A percentile compares a stretch with the other conserved stretches of the same genome.
phyloP scores from a whole-genome alignment of 805 yeast genomes.

The Cyberlindnera mycetangii region DNA sequence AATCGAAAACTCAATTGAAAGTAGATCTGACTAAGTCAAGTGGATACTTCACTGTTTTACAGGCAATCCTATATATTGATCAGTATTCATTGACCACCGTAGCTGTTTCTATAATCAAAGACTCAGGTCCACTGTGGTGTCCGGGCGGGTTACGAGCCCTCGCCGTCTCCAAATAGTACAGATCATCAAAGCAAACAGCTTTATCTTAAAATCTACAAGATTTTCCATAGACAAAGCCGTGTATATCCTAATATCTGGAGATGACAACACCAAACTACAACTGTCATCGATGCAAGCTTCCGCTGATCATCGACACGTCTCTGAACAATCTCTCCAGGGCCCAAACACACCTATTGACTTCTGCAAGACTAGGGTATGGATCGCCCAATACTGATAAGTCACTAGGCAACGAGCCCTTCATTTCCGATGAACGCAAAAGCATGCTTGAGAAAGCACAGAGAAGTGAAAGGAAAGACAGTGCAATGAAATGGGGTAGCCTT shows the following conservation, averaged over 20 bases:
- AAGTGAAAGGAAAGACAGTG: constrained; percentile 3
- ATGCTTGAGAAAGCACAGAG: constrained; percentile 10
- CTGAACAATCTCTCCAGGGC: constrained; percentile 49
- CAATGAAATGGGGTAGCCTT: constrained; percentile 12
- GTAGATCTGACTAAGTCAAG: no score
- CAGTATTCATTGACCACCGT: no score
- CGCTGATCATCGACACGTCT: constrained; percentile 54
- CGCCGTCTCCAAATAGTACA: no score
- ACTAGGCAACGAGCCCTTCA: constrained; percentile 26
- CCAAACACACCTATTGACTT: constrained; percentile 51
- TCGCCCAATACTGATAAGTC: constrained; percentile 4
- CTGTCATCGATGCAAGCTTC: constrained; percentile 65
- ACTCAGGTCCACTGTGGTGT: neutral
- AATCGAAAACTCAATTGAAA: no score
- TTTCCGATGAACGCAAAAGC: constrained; percentile 22
- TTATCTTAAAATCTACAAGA: no score
- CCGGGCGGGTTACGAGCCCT: neutral
- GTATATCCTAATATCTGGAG: no score
- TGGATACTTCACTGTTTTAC: no score
- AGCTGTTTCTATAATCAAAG: no score
- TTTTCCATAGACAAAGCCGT: no score
- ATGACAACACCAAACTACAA: constrained; percentile 17
- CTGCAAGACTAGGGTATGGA: constrained; percentile 29
- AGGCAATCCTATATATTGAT: no score
- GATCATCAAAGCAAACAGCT: no score